A percentile compares a stretch with the other conserved stretches of the same genome.
phyloP scores from a whole-genome alignment of 2,329 filamentous ascomycete genomes.

The Teratosphaeriaceae sp. region DNA sequence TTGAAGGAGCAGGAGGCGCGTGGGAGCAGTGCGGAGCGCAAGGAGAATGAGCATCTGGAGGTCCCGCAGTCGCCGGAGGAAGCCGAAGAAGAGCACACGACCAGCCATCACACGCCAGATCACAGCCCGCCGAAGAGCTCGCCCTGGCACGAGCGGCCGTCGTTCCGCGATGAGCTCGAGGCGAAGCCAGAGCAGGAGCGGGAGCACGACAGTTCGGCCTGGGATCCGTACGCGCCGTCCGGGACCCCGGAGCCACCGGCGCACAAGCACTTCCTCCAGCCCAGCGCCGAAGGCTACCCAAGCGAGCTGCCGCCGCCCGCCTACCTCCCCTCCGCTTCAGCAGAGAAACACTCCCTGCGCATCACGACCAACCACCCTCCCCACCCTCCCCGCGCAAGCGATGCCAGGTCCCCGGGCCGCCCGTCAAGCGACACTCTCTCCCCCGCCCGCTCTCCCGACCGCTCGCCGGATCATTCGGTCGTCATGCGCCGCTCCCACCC shows the following conservation, averaged over 20 bases:
- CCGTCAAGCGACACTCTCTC: constrained; percentile 26
- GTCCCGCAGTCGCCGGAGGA: constrained; percentile 3
- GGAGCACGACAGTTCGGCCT: constrained; percentile 22
- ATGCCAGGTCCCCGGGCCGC: constrained; percentile 17
- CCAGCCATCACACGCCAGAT: constrained; percentile 22
- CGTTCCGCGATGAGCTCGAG: neutral
- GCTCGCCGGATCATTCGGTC: too few species aligned
- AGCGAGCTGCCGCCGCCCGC: constrained; percentile 29
- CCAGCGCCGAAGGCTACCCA: constrained; percentile 30
- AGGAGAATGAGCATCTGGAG: neutral
- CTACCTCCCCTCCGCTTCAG: constrained; percentile 6
- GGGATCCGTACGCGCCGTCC: constrained; percentile 23
- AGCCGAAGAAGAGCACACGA: constrained; percentile 11
- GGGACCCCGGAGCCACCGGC: constrained; percentile 21
- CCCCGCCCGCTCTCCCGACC: constrained; percentile 16
- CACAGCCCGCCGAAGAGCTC: constrained; percentile 23
- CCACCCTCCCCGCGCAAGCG: neutral
- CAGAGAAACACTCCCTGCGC: constrained; percentile 1
- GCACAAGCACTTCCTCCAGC: constrained; percentile 25
- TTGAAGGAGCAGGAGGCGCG: constrained; percentile 7
- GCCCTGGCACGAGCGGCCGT: constrained; percentile 7
- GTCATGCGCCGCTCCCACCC: constrained; percentile 15
- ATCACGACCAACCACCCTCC: neutral
- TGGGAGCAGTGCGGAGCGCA: neutral
- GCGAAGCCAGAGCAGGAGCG: constrained; percentile 2